Conservation (phyloP, 1,284 basidiomycete species). For the Leccinum ponderosum region DNA sequence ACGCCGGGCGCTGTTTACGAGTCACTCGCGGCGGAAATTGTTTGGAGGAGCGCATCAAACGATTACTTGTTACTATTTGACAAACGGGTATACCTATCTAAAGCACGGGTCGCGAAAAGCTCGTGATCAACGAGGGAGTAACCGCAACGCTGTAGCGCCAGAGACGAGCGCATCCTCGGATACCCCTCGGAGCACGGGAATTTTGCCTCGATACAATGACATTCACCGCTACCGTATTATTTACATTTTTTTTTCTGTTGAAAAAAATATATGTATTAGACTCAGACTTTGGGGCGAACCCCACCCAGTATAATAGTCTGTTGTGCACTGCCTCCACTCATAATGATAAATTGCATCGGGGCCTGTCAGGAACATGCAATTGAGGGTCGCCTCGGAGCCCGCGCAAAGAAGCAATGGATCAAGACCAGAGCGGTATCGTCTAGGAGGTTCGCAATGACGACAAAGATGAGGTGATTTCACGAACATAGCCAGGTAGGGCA, state of each 20-base stretch:
- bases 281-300: background rate
- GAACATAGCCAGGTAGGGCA: slow-evolving; percentile 7
- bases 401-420: slow-evolving; percentile 20
- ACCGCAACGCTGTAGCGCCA: background rate
- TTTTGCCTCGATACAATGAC: background rate
- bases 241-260: slow-evolving; percentile 21
- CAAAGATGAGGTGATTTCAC: slow-evolving; percentile 30
- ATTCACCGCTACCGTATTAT: slow-evolving; percentile 3
- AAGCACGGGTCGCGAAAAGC: background rate
- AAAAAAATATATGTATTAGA: background rate
- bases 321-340: slow-evolving; percentile 19
- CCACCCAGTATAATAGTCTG: background rate
- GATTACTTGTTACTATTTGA: slow-evolving; percentile 10
- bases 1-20: slow-evolving; percentile 9
- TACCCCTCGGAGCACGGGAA: background rate
- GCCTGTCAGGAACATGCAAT: slow-evolving; percentile 25
- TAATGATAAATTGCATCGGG: slow-evolving; percentile 28
- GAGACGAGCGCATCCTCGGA: background rate
- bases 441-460: slow-evolving; percentile 9
- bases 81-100: slow-evolving; percentile 5
- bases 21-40: slow-evolving; percentile 4
- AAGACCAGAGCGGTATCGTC: slow-evolving; percentile 3
- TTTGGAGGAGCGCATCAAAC: slow-evolving; percentile 5
- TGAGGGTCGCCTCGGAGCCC: slow-evolving; percentile 33
- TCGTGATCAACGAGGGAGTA: slow-evolving; percentile 1